Conservation (phyloP, 2,329 filamentous ascomycete species). For the Clonostachys solani region DNA sequence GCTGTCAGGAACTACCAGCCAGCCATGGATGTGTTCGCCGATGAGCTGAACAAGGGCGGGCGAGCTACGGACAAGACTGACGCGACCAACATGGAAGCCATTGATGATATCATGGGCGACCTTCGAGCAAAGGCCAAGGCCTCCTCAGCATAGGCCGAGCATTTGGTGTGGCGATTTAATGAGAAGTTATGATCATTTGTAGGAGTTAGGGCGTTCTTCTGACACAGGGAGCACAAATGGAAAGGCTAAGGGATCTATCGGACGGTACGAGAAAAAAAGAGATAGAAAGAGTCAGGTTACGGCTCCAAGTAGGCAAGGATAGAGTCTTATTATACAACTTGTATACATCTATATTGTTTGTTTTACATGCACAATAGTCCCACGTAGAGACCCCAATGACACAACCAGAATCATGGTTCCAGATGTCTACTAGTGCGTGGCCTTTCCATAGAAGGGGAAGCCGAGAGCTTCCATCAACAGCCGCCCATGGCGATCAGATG, state of each 20-base stretch:
- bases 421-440: conserved; percentile 27
- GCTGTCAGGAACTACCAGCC: conserved; percentile 87
- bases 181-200: not conserved
- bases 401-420: too few species aligned
- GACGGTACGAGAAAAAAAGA: too few species aligned
- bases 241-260: too few species aligned
- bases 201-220: too few species aligned
- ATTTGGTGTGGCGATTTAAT: conserved; percentile 1
- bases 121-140: conserved; percentile 51
- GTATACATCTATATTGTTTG: too few species aligned
- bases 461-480: conserved; percentile 52
- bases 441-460: conserved; percentile 74
- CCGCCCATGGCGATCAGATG: conserved; percentile 78
- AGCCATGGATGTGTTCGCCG: conserved; percentile 64
- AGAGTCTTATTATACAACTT: too few species aligned
- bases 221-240: too few species aligned
- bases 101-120: conserved; percentile 69
- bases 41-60: conserved; percentile 53
- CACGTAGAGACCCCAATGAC: too few species aligned
- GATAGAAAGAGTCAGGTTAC: too few species aligned
- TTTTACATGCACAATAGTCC: too few species aligned
- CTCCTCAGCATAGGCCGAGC: conserved; percentile 5
- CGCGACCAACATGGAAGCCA: conserved; percentile 80
- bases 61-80: conserved; percentile 61
- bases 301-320: too few species aligned